Conservation (phyloP, 805 yeast species). For the Saturnispora quitensis region DNA sequence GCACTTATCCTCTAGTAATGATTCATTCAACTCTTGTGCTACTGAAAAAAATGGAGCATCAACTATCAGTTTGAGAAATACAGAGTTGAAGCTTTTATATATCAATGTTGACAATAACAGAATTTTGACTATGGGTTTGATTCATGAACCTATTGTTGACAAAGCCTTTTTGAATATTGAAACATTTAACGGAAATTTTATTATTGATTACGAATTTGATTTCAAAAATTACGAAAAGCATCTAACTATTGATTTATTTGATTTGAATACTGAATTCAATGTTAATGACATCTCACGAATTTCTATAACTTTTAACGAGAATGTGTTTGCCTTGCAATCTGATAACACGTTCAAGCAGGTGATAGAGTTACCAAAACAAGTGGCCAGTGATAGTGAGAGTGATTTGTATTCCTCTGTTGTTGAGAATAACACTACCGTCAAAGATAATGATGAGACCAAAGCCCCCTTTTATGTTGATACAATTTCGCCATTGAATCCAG, state of each 20-base stretch:
- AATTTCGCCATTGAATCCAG: background rate
- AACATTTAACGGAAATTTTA: background rate
- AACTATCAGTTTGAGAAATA: background rate
- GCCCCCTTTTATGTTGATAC: background rate
- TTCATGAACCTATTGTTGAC: background rate
- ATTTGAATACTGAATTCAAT: background rate
- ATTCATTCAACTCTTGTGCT: background rate
- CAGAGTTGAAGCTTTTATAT: background rate
- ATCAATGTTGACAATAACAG: background rate
- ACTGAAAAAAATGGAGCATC: background rate
- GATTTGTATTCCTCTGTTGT: background rate
- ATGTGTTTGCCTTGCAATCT: background rate
- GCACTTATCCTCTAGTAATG: background rate
- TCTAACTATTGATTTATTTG: constrained; percentile 1
- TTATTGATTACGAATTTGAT: constrained; percentile 1
- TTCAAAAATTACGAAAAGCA: constrained; percentile 1
- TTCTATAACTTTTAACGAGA: background rate
- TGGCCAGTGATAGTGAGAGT: background rate
- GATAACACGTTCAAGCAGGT: background rate
- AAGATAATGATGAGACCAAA: background rate
- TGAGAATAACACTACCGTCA: background rate
- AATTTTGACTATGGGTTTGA: constrained; percentile 1
- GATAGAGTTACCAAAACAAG: background rate
- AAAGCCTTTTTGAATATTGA: background rate
- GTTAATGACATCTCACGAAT: constrained; percentile 2